These are phyloP conservation scores for Sporodiniella umbellata DNA, from an alignment of 371 early-diverging fungal genomes.

Conservation along the genomic window DNA sequence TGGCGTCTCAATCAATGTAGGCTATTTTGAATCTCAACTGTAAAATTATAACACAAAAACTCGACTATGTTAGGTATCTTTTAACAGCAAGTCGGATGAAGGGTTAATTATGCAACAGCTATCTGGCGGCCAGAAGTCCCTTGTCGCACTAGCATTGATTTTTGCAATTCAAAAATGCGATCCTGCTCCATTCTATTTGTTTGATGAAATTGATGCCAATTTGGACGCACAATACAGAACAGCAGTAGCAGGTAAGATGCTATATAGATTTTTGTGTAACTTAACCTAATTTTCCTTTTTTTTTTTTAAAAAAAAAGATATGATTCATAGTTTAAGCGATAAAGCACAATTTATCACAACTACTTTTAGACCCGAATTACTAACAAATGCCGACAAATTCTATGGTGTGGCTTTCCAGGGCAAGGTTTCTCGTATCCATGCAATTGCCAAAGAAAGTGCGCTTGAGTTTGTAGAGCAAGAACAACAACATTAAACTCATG, in stretches of 20 bases:
- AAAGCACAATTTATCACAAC: conserved; percentile 97
- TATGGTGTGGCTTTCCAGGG: conserved; percentile 94
- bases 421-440: conserved; percentile 76
- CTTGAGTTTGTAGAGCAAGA: conserved; percentile 68
- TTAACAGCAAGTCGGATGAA: conserved; percentile 85
- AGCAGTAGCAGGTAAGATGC: conserved; percentile 80
- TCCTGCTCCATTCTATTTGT: conserved; percentile 99
- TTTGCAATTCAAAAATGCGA: conserved; percentile 99
- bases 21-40: not conserved
- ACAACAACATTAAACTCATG: not conserved
- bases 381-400: conserved; percentile 89
- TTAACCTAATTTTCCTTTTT: not conserved
- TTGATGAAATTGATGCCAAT: conserved; percentile 99
- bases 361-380: conserved; percentile 95
- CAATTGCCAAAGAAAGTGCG: conserved; percentile 66
- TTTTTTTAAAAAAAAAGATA: conserved; percentile 35
- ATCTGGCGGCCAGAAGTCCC: conserved; percentile 99
- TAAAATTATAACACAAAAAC: not conserved
- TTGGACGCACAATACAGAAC: conserved; percentile 96
- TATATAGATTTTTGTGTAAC: too few species aligned
- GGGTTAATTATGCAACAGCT: conserved; percentile 94
- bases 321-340: conserved; percentile 87
- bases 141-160: conserved; percentile 97
- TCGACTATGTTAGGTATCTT: conserved; percentile 60
- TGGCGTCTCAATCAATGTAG: conserved; percentile 89